Evolutionary conservation across 1,284 basidiomycete species (phyloP).

Genomic region (Leccinum subfulvum): DNA sequence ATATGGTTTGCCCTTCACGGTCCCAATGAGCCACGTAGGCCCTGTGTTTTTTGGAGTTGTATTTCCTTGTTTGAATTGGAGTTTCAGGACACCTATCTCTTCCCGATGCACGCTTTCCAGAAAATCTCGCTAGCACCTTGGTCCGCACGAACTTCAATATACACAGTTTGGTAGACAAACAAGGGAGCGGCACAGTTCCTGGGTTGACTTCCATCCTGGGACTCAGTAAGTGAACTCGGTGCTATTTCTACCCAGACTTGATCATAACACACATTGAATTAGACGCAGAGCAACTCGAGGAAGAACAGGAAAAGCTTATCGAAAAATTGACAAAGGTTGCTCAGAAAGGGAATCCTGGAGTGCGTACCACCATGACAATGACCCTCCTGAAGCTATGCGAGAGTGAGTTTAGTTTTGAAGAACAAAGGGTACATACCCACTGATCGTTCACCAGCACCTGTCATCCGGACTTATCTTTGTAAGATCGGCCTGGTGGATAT

Average conservation of each 20-base stretch:
- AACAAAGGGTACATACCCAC: not conserved
- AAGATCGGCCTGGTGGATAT: not conserved
- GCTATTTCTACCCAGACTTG: not conserved
- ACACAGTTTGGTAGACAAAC: not conserved
- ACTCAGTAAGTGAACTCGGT: not conserved
- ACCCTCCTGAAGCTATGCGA: conserved; percentile 21
- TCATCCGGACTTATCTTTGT: conserved; percentile 6
- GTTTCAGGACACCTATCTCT: not conserved
- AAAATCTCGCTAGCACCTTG: not conserved
- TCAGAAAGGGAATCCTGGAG: conserved; percentile 6
- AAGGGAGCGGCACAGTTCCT: not conserved
- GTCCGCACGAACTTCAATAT: not conserved
- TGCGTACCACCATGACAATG: conserved; percentile 24
- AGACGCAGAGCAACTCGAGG: conserved; percentile 9
- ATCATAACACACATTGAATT: not conserved
- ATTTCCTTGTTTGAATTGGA: not conserved
- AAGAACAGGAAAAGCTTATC: conserved; percentile 11
- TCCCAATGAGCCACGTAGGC: not conserved
- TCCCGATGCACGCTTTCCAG: not conserved
- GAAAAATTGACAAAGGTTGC: conserved; percentile 8
- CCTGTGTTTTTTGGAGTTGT: not conserved
- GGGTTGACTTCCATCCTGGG: not conserved
- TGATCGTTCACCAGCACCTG: not conserved
- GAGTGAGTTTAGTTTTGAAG: conserved; percentile 2
- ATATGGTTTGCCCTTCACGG: not conserved